Conservation (phyloP, 495 filamentous ascomycete genomes). For the Cercophora scortea region DNA sequence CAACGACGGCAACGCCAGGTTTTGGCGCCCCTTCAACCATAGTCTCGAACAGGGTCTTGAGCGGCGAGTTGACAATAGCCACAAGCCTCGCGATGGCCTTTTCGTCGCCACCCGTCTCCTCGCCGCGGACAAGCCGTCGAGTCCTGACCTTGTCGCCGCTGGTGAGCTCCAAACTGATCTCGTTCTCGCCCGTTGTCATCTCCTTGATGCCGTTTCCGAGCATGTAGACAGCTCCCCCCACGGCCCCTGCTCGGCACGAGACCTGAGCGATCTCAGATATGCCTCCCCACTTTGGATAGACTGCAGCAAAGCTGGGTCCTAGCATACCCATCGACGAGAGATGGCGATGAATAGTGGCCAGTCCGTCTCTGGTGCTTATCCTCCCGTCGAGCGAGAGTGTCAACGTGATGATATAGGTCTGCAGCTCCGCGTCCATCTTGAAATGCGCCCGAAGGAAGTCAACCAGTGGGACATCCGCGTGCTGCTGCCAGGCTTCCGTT, state of each 20-base stretch:
- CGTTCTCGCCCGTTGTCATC: conserved; percentile 11
- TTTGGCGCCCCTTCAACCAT: conserved; percentile 64
- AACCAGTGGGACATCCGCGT: conserved; percentile 43
- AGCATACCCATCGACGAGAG: conserved; percentile 79
- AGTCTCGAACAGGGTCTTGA: conserved; percentile 60
- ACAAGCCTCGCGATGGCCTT: conserved; percentile 38
- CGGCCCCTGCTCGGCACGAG: conserved; percentile 82
- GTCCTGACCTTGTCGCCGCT: conserved; percentile 54
- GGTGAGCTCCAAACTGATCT: conserved; percentile 45
- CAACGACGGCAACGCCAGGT: conserved; percentile 67
- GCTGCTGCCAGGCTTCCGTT: conserved; percentile 23
- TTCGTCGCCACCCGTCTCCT: conserved; percentile 16
- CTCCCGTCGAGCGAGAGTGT: conserved; percentile 59
- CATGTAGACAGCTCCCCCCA: conserved; percentile 87
- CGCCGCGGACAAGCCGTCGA: conserved; percentile 43
- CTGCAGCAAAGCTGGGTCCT: conserved; percentile 76
- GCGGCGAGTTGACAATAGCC: conserved; percentile 59
- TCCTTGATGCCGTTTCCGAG: conserved; percentile 57
- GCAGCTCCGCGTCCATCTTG: conserved; percentile 61
- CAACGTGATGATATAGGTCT: conserved; percentile 67
- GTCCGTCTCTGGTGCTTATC: conserved; percentile 50
- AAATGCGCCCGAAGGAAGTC: conserved; percentile 64
- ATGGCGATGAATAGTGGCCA: conserved; percentile 71
- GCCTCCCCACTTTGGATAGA: conserved; percentile 89
- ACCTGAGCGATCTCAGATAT: conserved; percentile 89